Percentiles rank a stretch among this genome's conserved stretches.
phyloP scores from a whole-genome alignment of 768 basidiomycete genomes.

The Lenzites betulinus region DNA sequence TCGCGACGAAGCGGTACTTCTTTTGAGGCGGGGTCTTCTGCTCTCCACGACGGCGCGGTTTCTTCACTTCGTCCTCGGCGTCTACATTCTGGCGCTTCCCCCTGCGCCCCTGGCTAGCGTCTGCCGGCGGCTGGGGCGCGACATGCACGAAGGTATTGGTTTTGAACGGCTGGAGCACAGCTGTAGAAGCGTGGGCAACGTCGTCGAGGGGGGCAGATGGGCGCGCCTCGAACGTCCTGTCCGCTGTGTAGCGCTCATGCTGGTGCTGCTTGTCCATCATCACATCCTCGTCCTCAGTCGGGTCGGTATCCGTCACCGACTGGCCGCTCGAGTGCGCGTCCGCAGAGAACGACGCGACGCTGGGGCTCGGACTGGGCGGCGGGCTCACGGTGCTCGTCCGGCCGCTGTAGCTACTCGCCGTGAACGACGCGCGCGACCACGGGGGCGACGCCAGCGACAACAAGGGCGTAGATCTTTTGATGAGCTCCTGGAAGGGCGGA shows the following conservation, averaged over 20 bases:
- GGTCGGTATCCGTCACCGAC: slow-evolving; percentile 8
- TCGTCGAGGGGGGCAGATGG: not conserved
- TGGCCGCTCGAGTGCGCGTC: slow-evolving; percentile 1
- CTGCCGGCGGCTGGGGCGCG: too few species aligned
- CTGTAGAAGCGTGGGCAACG: not conserved
- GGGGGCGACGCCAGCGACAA: not conserved
- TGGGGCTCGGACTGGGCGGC: slow-evolving; percentile 19
- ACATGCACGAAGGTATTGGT: too few species aligned
- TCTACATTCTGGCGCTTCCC: not conserved
- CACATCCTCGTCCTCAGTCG: slow-evolving; percentile 17
- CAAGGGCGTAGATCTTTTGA: slow-evolving; percentile 5
- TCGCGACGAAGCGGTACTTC: slow-evolving; percentile 17
- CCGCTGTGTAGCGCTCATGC: not conserved
- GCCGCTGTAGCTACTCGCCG: not conserved
- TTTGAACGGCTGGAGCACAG: too few species aligned
- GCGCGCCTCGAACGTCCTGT: not conserved
- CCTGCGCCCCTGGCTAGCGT: too few species aligned
- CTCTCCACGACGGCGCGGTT: not conserved
- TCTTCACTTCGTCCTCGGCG: not conserved
- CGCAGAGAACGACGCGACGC: slow-evolving; percentile 4
- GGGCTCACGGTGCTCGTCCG: slow-evolving; percentile 6
- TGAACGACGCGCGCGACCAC: not conserved
- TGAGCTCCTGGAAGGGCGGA: slow-evolving; percentile 8
- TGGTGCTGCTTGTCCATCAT: slow-evolving; percentile 1
- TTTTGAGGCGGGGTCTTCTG: not conserved